These are phyloP conservation scores for Balakata baccata DNA, from an alignment of 345 rosid genomes.

Conservation along the genomic window DNA sequence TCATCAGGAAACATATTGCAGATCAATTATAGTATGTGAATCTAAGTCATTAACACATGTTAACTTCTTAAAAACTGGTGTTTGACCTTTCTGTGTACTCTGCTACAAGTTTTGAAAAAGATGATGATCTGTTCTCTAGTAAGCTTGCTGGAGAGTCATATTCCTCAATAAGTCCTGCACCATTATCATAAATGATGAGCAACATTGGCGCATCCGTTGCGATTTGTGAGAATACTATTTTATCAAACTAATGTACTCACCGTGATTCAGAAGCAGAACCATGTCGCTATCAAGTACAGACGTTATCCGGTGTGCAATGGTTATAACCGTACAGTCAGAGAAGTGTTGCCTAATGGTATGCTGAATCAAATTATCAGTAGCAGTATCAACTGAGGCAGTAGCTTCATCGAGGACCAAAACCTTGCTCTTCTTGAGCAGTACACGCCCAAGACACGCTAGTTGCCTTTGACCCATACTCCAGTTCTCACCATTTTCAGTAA, in stretches of 20 bases:
- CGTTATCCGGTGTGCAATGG: conserved; percentile 82
- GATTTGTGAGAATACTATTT: not conserved
- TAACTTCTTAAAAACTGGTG: conserved; percentile 36
- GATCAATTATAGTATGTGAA: not conserved
- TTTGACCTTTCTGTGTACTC: conserved; percentile 66
- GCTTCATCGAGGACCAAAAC: conserved; percentile 88
- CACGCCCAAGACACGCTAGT: conserved; percentile 77
- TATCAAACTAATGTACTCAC: conserved; percentile 31
- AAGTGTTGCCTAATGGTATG: conserved; percentile 62
- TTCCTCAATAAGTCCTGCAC: conserved; percentile 66
- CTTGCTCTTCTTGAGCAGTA: conserved; percentile 71
- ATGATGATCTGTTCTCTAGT: conserved; percentile 57
- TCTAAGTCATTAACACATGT: not conserved
- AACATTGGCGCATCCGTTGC: not conserved
- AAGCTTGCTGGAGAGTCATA: conserved; percentile 57
- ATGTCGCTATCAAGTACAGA: conserved; percentile 77
- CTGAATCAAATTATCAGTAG: conserved; percentile 82
- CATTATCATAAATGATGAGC: not conserved
- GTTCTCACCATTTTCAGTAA: conserved; percentile 79
- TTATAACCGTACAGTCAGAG: conserved; percentile 62
- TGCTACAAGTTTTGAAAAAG: conserved; percentile 68
- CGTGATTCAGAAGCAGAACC: conserved; percentile 69
- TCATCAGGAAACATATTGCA: not conserved
- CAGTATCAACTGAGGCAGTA: conserved; percentile 83
- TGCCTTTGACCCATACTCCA: conserved; percentile 98